Evolutionary conservation across 2,329 filamentous ascomycete species (phyloP), one percentile per base, ranked within the genome.

Genomic region (Epicoccum nigrum): DNA sequence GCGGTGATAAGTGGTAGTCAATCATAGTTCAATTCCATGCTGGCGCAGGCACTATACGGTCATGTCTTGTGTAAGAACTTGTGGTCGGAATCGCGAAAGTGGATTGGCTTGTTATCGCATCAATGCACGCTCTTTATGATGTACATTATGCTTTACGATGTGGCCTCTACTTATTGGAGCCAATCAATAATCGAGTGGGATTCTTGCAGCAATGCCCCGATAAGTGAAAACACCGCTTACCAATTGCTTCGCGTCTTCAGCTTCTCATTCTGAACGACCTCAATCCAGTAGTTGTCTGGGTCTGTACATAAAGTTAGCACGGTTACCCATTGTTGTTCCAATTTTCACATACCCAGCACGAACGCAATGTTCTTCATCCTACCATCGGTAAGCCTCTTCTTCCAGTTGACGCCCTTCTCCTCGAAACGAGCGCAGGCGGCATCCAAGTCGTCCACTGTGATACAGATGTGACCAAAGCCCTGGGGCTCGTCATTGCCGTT

Each of bases 341-440:
- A 4, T 41, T n/a, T n/a, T n/a, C 8, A 64, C 70, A 27, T 63
- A 77, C 75, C 93, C 39, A 96, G 79, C 38, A 97, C 77, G 70
- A 97, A 97, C 0, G 94, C 94, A 45, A 97, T 87, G 59, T 94
- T 90, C 81, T 90, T 93, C 92, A 97, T 96, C 39, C 79, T 74
- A 2, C 93, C 93, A 58, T 97, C 93, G 2, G 90, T 96, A 55
- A 97, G 81, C 59, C 90, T 83, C 86, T 97, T 97, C 85, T 96
- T 96, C 90, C 92, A 99, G 74, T 83, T 86, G 47, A 93, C 88
- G 5, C 87, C 84, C 68, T 90, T 78, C 47, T 86, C 84, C 71
- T 97, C 94, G 63, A 97, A 92, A 12, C 92, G 84, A 68, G 86
- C 77, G 76, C 93, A 97, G 8, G 94, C 92, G 7, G 88, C 88